phyloP scores from a whole-genome alignment of 2,329 filamentous ascomycete genomes.

The Lojkania enalia region DNA sequence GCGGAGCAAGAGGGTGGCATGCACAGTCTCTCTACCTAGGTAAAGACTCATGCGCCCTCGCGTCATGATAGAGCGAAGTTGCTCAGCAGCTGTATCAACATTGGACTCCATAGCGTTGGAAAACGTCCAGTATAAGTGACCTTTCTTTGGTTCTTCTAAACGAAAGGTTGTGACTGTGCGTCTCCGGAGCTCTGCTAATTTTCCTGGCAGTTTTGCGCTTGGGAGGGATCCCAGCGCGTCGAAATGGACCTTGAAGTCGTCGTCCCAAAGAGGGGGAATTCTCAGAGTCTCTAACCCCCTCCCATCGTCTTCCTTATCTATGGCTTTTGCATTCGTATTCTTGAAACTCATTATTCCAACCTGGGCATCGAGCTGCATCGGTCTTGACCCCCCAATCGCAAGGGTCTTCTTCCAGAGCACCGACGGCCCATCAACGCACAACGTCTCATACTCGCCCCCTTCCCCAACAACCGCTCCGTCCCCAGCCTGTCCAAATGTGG shows the following conservation, averaged over 20 bases:
- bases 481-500: constrained; percentile 67
- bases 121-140: neutral
- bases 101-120: neutral
- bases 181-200: neutral
- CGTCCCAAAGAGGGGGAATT: constrained; percentile 69
- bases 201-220: neutral
- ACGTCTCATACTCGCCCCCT: constrained; percentile 93
- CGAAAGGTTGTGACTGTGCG: neutral
- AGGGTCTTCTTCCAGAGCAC: constrained; percentile 74
- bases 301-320: constrained; percentile 44
- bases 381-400: constrained; percentile 60
- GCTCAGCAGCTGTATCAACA: neutral
- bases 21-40: constrained; percentile 28
- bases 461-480: constrained; percentile 81
- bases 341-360: constrained; percentile 77
- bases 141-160: neutral
- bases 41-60: neutral
- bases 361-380: neutral
- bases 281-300: constrained; percentile 46
- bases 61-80: neutral
- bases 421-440: constrained; percentile 79
- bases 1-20: constrained; percentile 69
- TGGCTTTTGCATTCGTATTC: constrained; percentile 61
- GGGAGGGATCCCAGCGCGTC: too few species aligned
- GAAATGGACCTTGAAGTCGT: constrained; percentile 52